Evolutionary conservation across 805 yeast species (phyloP).

Genomic region (Kazachstania africana): DNA sequence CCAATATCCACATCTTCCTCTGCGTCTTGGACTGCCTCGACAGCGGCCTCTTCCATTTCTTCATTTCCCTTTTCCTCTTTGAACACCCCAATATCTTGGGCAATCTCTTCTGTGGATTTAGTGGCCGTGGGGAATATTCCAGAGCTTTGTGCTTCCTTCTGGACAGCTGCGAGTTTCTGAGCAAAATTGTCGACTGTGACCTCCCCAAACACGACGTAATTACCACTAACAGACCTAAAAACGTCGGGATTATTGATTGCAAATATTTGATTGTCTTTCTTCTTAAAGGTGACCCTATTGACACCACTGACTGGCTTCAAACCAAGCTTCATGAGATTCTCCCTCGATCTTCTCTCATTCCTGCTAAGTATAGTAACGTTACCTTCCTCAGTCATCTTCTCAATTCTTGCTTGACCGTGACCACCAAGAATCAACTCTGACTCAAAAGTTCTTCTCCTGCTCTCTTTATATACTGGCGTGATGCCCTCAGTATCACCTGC

Average conservation of each 20-base stretch:
- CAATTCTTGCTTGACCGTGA: too few relatives aligned
- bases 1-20: conserved; percentile 66
- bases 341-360: conserved; percentile 91
- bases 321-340: conserved; percentile 71
- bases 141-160: conserved; percentile 43
- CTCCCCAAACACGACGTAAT: conserved; percentile 43
- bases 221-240: conserved; percentile 78
- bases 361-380: conserved; percentile 53
- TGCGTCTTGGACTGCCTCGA: not conserved
- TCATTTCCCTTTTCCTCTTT: conserved; percentile 1
- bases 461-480: too few relatives aligned
- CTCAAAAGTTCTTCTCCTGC: too few relatives aligned
- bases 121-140: conserved; percentile 25
- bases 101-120: not conserved
- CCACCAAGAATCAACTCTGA: too few relatives aligned
- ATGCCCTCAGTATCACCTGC: too few relatives aligned
- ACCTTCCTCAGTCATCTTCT: conserved; percentile 4
- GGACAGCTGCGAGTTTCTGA: conserved; percentile 74
- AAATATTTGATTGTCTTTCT: conserved; percentile 76
- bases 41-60: conserved; percentile 35
- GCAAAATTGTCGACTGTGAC: conserved; percentile 89
- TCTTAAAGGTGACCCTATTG: conserved; percentile 86
- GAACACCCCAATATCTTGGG: not conserved
- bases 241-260: conserved; percentile 91
- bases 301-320: conserved; percentile 83